Conservation (phyloP, 805 yeast genomes). For the Priceomyces fermenticarens region DNA sequence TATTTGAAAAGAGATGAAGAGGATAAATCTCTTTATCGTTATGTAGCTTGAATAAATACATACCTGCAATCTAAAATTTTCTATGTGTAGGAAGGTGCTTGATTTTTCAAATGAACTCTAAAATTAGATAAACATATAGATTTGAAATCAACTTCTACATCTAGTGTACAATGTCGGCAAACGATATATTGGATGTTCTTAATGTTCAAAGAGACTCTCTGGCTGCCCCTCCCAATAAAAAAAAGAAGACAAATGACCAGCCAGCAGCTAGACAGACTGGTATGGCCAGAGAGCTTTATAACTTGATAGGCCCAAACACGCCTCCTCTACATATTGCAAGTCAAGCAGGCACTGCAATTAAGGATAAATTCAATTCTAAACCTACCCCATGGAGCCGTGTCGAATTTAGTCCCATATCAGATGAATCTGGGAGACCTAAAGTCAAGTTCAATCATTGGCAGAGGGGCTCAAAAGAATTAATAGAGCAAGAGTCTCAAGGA, state of each 20-base stretch:
- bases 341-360: constrained; percentile 49
- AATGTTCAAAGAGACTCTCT: constrained; percentile 55
- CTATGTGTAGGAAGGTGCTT: constrained; percentile 1
- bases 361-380: constrained; percentile 61
- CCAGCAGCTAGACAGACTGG: constrained; percentile 47
- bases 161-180: constrained; percentile 26
- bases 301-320: constrained; percentile 84
- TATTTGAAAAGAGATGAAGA: constrained; percentile 70
- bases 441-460: constrained; percentile 76
- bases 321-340: constrained; percentile 62
- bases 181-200: constrained; percentile 73
- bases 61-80: neutral
- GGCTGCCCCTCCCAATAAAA: constrained; percentile 40
- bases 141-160: neutral
- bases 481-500: constrained; percentile 22
- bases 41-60: constrained; percentile 50
- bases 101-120: constrained; percentile 1
- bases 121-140: neutral
- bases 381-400: constrained; percentile 82
- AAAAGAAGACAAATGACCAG: constrained; percentile 25
- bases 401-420: constrained; percentile 53
- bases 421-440: constrained; percentile 43
- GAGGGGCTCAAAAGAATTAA: constrained; percentile 57
- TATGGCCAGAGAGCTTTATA: constrained; percentile 86
- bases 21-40: constrained; percentile 58